A percentile compares a stretch with the other conserved stretches of the same genome.
Evolutionary conservation across 169 alveolate species (phyloP).

Genomic region (Ichthyophthirius multifiliis): DNA sequence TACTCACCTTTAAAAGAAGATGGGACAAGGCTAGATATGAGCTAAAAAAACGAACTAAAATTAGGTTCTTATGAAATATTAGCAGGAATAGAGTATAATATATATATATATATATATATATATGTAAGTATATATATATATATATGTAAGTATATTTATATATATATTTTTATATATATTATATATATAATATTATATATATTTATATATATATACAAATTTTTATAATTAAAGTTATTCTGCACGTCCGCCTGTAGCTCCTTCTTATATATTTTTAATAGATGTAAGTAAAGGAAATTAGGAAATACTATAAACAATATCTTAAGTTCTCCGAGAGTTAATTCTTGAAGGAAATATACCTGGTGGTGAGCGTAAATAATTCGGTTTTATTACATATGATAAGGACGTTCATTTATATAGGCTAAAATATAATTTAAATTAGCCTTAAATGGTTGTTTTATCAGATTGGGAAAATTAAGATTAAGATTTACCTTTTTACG

Average conservation of each 20-base stretch:
- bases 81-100: slow-evolving; percentile 55
- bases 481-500: slow-evolving; percentile 55
- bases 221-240: too few species aligned
- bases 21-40: slow-evolving; percentile 49
- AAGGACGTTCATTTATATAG: slow-evolving; percentile 66
- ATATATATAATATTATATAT: too few species aligned
- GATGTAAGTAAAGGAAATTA: slow-evolving; percentile 67
- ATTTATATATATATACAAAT: too few species aligned
- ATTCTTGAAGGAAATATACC: slow-evolving; percentile 50
- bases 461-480: slow-evolving; percentile 40
- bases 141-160: neutral
- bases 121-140: too few species aligned
- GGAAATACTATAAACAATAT: slow-evolving; percentile 50
- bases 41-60: slow-evolving; percentile 56
- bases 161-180: too few species aligned
- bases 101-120: too few species aligned
- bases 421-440: slow-evolving; percentile 50
- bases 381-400: slow-evolving; percentile 73
- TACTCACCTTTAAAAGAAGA: slow-evolving; percentile 48
- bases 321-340: slow-evolving; percentile 49
- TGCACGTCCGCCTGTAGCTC: slow-evolving; percentile 68
- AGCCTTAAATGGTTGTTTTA: slow-evolving; percentile 60
- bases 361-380: slow-evolving; percentile 60
- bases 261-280: slow-evolving; percentile 68
- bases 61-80: slow-evolving; percentile 70